phyloP scores from a whole-genome alignment of 768 basidiomycete genomes.

The Dacryopinax primogenitus region DNA sequence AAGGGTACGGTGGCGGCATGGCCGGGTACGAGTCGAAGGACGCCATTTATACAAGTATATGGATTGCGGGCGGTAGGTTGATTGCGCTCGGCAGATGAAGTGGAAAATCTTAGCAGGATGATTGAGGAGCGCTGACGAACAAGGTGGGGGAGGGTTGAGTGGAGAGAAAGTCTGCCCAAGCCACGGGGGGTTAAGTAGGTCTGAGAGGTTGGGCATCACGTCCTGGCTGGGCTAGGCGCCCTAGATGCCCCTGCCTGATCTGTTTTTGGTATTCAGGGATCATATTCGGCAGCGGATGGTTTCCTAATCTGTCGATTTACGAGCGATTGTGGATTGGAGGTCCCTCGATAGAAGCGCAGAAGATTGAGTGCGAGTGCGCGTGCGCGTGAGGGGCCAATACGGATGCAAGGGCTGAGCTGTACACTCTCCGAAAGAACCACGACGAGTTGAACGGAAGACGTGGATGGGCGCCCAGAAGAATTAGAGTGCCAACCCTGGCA shows the following conservation, averaged over 20 bases:
- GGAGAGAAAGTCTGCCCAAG: not conserved
- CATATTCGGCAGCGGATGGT: constrained; percentile 4
- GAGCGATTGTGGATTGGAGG: constrained; percentile 7
- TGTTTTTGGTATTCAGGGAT: not conserved
- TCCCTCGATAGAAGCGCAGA: not conserved
- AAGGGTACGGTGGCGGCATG: not conserved
- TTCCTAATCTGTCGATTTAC: not conserved
- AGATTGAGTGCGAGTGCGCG: not conserved
- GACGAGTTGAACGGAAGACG: not conserved
- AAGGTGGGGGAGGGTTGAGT: constrained; percentile 2
- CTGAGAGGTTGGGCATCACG: not conserved
- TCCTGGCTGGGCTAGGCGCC: not conserved
- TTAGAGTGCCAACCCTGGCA: constrained; percentile 6
- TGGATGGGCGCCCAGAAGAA: not conserved
- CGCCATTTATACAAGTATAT: not conserved
- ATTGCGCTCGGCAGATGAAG: not conserved
- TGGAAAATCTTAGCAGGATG: not conserved
- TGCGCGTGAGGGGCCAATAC: not conserved
- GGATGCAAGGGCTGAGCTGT: not conserved
- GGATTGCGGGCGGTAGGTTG: not conserved
- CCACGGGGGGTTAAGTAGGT: not conserved
- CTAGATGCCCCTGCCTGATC: not conserved
- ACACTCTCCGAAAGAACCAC: not conserved
- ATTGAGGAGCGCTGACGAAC: not conserved
- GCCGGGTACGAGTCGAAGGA: not conserved